Evolutionary conservation across 2,329 filamentous ascomycete species (phyloP), one percentile per base, ranked within the genome.

Genomic region (Calonectria pseudoturangicola): DNA sequence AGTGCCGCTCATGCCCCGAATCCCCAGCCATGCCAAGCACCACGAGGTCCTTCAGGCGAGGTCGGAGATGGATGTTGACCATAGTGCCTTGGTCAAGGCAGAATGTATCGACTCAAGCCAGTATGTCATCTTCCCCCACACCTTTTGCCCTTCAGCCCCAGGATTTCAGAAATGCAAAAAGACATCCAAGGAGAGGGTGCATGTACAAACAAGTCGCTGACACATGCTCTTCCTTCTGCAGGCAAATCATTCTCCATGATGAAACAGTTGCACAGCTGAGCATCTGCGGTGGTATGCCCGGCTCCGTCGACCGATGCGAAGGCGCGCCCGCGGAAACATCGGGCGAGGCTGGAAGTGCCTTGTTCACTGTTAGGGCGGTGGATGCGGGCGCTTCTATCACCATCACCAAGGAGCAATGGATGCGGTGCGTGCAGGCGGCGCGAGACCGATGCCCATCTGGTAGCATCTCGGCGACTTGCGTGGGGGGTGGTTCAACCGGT

Each of bases 391-490:
- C 86, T 27, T 88, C 85, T 18, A 90, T 91, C 80, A 88, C 87
- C 81, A 85, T 91, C 73, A 85, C 84, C 58, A 90, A 90, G 82
- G 85, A 84, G 25, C 82, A 85, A 28, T 89, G 89, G 88, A 87
- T 90, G 80, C 83, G 85, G 64, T 91, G 89, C 78, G 85, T 90
- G 65, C 85, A 87, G 48, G 89, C 89, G 18, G 89, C 89, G 62
- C 81, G 86, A 69, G 86, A 87, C 71, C 85, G 86, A 56, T 90
- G 88, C 78, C 88, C 87, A 25, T 87, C 85, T 9, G 88, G 88
- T 21, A 88, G 86, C 72, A 83, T 89, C 78, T 82, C 80, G 47
- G 86, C 82, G 30, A 85, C 85, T 1, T 90, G 88, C 79, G 78
- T 84, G 7, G 88, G 88, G 16, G 88, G 87, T 6, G 88, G 86